Percentiles rank a stretch among this genome's conserved stretches.
Conservation (phyloP, 1,139 yeast species). For the Blastobotrys aristatus region DNA sequence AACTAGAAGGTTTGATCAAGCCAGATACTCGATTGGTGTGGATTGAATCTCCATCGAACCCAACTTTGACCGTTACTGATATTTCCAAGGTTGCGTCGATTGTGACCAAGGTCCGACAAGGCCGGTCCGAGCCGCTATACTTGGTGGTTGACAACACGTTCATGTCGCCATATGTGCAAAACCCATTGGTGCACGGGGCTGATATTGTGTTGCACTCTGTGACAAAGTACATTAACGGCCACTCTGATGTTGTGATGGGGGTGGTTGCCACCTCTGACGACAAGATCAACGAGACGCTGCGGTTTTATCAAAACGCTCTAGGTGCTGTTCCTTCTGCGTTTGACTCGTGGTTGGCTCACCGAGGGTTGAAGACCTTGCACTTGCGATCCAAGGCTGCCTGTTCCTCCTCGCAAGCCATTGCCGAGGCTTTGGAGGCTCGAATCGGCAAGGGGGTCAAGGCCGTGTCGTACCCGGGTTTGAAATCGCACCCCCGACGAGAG, state of each 20-base stretch:
- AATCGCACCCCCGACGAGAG: slow-evolving; percentile 56
- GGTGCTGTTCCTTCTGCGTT: slow-evolving; percentile 90
- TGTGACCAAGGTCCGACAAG: slow-evolving; percentile 44
- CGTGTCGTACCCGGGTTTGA: slow-evolving; percentile 81
- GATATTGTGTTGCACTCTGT: slow-evolving; percentile 86
- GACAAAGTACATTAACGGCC: slow-evolving; percentile 89
- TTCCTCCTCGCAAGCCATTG: slow-evolving; percentile 61
- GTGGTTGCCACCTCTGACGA: slow-evolving; percentile 67
- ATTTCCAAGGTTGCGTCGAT: slow-evolving; percentile 54
- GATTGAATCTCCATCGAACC: slow-evolving; percentile 89
- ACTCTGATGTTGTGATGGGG: slow-evolving; percentile 89
- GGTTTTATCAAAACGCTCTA: slow-evolving; percentile 81
- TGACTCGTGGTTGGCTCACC: slow-evolving; percentile 89
- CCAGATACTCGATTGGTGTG: slow-evolving; percentile 70
- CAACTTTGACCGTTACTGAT: slow-evolving; percentile 73
- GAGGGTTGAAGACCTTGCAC: slow-evolving; percentile 86
- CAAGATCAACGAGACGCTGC: slow-evolving; percentile 55
- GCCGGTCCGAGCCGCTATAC: slow-evolving; percentile 44
- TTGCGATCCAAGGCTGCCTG: slow-evolving; percentile 72
- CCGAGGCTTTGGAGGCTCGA: slow-evolving; percentile 51
- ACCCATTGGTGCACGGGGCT: slow-evolving; percentile 80
- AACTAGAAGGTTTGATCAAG: slow-evolving; percentile 51
- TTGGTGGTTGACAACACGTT: slow-evolving; percentile 91
- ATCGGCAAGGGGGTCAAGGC: slow-evolving; percentile 48
- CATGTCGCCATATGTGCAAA: slow-evolving; percentile 86